Base-by-base conservation (phyloP, 2,329 filamentous ascomycete genomes). In the Pseudogymnoascus sp. region DNA sequence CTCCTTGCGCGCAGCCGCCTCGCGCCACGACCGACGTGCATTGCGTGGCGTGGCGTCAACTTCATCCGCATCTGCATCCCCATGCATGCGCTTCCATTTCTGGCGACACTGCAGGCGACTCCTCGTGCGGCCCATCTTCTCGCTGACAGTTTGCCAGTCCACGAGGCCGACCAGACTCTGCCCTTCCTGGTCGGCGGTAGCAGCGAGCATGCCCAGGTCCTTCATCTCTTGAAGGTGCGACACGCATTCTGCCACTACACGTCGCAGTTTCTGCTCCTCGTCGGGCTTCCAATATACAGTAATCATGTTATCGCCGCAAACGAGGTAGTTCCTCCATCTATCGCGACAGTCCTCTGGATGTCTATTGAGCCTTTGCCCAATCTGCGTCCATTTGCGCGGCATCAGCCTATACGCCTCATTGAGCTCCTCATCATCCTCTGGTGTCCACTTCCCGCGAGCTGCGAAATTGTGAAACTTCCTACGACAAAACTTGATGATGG, bases 321-420 rank as follows among this genome's bases (percentile, higher is more conserved):
- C 75, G 21, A 88, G 74, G 67, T 87, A 85, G 67, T 90, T 88
- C 39, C 85, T 80, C 77, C 86, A 89, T 3, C 88, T 84, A 70
- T 90, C 87, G 59, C 87, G 82, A 60, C 86, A 79, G 69, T 90
- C 87, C 64, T 85, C 82, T 0, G 82, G 78, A 39, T 85, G 81
- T 5, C 89, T 84, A 64, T 85, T 85, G 65, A 89, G 80, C 21
- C 82, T 66, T n/a, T 78, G 75, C 0, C 80, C 83, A 65, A 92
- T 87, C 29, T 78, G 66, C 9, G 79, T 79, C 85, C 87, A 92
- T 63, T 84, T 82, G 13, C 76, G 79, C 61, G 64, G 59, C 48
- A 33, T 33, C 52, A 25, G 79, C 78, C 58, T 81, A 72, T n/a
- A 72, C 64, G 83, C 71, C 1, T 74, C 65, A 4, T 69, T 73